Base-by-base conservation (phyloP, 257 asterid genomes). In the Penstemon eatonii region DNA sequence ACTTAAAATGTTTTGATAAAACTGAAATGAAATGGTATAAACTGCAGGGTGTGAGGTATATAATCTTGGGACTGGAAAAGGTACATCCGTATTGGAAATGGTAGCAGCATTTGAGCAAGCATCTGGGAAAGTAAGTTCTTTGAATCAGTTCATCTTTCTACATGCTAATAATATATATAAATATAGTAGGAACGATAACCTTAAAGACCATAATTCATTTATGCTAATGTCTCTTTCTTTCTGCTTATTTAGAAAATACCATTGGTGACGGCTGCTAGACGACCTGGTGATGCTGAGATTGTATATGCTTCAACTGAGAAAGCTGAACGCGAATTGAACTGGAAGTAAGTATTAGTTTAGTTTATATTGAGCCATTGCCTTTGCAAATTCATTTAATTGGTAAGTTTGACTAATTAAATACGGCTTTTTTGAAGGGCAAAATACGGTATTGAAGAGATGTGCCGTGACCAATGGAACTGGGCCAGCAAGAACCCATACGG, bases 81-180 rank as follows among this genome's bases (percentile, higher is more conserved):
- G 99, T 64, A 89, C 95, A 19, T 94, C 99, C n/a, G 99, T 94
- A 15, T 68, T 94, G 85, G 99, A 94, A 86, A 94, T 94, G 99
- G 98, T 94, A 47, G 84, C 88, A 25, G 88, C 99, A 50, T 94
- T 94, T 65, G 99, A 94, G 86, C 86, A 89, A 84, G 98, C 98
- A 37, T 94, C 98, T 6, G 96, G 98, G 71, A 91, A 91, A 96
- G 99, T 91, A 79, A 60, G 41, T 54, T 58, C 15, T 56, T 60
- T 60, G 66, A 65, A 69, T 62, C 40, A 25, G 33, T 25, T 25
- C 33, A 25, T 25, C 33, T 25, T 25, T 25, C 33, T 25, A 25
- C 33, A 25, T 25, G 33, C 33, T 25, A 25, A 25, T 25, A 25
- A 25, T 25, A 25, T 25, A 25, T 25, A 25, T 25, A 2, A 1